Evolutionary conservation across 208 protist genomes (phyloP).

Genomic region (Leishmania braziliensis): DNA sequence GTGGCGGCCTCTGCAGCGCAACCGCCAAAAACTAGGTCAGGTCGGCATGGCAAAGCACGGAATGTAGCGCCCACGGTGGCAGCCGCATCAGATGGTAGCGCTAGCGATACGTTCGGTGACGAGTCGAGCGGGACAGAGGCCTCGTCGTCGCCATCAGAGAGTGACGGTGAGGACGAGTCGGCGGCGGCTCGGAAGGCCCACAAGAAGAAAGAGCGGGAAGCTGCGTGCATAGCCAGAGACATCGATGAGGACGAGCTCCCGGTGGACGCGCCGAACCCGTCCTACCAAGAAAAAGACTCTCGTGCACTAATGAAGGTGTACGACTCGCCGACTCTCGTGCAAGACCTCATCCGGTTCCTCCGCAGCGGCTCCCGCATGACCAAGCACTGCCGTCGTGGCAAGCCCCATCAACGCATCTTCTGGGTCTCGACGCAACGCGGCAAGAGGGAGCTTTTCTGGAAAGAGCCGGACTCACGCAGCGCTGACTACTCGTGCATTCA

Average conservation of each 20-base stretch:
- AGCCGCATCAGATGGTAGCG: neutral
- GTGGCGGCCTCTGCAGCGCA: neutral
- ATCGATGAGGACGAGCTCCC: slow-evolving; percentile 7
- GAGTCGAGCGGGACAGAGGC: slow-evolving; percentile 30
- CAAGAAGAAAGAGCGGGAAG: neutral
- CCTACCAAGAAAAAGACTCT: slow-evolving; percentile 44
- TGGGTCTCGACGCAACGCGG: slow-evolving; percentile 70
- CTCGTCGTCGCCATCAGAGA: slow-evolving; percentile 7
- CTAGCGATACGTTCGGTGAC: slow-evolving; percentile 16
- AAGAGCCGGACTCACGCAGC: slow-evolving; percentile 51
- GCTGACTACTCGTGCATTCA: slow-evolving; percentile 63
- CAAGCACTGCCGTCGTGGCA: slow-evolving; percentile 91
- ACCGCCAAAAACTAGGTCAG: no score
- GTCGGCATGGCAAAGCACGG: slow-evolving; percentile 1
- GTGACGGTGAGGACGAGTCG: neutral
- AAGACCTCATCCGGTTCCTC: slow-evolving; percentile 85
- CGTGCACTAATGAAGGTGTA: slow-evolving; percentile 87
- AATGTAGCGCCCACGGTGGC: neutral
- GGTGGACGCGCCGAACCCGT: slow-evolving; percentile 20
- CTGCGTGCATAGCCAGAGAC: neutral
- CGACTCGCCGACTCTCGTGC: slow-evolving; percentile 84
- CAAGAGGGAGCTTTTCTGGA: slow-evolving; percentile 76
- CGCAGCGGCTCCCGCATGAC: slow-evolving; percentile 84
- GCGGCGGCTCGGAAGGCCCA: slow-evolving; percentile 6
- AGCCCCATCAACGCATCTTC: slow-evolving; percentile 89